phyloP scores from a whole-genome alignment of 768 basidiomycete genomes.

The Mycena vitilis region DNA sequence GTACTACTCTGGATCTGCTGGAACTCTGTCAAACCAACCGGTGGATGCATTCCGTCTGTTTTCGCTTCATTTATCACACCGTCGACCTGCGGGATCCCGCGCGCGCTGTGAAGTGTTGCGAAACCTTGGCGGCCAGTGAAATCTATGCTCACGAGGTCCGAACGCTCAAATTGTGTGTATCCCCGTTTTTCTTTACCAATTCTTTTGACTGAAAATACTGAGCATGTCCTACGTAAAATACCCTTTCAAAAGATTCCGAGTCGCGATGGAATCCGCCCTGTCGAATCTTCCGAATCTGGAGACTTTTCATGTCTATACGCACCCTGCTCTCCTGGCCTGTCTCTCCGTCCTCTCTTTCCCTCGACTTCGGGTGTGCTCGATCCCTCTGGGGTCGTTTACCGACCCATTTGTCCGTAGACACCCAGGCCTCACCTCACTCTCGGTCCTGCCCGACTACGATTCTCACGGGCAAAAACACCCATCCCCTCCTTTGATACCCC shows the following conservation, averaged over 20 bases:
- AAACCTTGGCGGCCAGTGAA: background rate
- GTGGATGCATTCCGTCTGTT: background rate
- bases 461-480: background rate
- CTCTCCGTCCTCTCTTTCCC: slow-evolving; percentile 1
- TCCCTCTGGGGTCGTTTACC: background rate
- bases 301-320: background rate
- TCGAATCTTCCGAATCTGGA: background rate
- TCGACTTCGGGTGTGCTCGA: background rate
- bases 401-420: background rate
- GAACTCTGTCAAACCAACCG: background rate
- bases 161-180: background rate
- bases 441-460: background rate
- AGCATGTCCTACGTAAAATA: slow-evolving; percentile 5
- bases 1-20: background rate
- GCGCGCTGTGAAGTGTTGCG: background rate
- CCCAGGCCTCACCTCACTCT: background rate
- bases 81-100: slow-evolving; percentile 2
- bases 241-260: background rate
- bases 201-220: background rate
- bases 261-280: background rate
- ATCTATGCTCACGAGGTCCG: background rate
- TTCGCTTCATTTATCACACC: slow-evolving; percentile 2
- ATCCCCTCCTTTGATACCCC: background rate
- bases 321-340: background rate
- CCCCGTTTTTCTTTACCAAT: too few relatives aligned